phyloP scores from a whole-genome alignment of 2,329 filamentous ascomycete species.

The Tolypocladium sp. region DNA sequence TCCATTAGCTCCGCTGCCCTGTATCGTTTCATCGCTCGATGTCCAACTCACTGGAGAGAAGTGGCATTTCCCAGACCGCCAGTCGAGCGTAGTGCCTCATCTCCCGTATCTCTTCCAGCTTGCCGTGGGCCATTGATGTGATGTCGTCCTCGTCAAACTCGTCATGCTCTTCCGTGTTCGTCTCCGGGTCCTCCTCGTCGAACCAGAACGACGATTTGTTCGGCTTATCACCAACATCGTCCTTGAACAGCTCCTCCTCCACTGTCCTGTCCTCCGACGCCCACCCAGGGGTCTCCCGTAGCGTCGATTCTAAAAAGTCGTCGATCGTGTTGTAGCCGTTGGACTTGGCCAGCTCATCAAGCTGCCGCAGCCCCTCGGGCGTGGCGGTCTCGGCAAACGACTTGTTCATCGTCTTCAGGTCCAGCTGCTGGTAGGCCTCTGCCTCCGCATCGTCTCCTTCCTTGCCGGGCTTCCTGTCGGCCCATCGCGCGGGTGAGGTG shows the following conservation, averaged over 20 bases:
- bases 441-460: constrained; percentile 12
- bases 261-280: constrained; percentile 20
- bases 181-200: constrained; percentile 38
- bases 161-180: constrained; percentile 42
- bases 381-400: constrained; percentile 18
- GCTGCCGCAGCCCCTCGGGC: constrained; percentile 20
- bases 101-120: constrained; percentile 83
- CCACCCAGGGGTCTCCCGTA: constrained; percentile 19
- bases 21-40: background rate
- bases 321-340: constrained; percentile 24
- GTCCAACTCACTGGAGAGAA: constrained; percentile 65
- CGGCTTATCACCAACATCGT: constrained; percentile 21
- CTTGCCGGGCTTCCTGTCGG: background rate
- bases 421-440: constrained; percentile 11
- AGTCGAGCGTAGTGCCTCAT: constrained; percentile 80
- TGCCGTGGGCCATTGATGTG: constrained; percentile 70
- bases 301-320: constrained; percentile 16
- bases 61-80: constrained; percentile 91
- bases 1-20: constrained; percentile 4
- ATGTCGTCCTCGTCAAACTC: constrained; percentile 78
- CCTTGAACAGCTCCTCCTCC: constrained; percentile 18
- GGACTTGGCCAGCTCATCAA: constrained; percentile 25
- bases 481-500: constrained; percentile 17
- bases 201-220: constrained; percentile 37
- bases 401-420: constrained; percentile 20